These are phyloP conservation scores for Ramaria rubella DNA, from an alignment of 768 basidiomycete species.

Conservation along the genomic window DNA sequence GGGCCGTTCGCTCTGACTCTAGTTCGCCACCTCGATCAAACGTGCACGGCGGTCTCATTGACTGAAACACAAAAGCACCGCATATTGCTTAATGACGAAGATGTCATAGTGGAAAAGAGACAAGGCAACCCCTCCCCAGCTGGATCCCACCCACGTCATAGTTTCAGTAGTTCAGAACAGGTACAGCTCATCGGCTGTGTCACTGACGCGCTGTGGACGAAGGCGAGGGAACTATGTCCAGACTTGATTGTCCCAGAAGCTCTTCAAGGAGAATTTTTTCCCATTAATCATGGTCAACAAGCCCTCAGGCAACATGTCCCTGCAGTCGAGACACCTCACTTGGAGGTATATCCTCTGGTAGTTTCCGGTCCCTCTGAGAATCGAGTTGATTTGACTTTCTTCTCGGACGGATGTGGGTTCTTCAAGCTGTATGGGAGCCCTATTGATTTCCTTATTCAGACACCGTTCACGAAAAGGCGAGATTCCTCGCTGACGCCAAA, in stretches of 20 bases:
- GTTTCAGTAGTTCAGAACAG: neutral
- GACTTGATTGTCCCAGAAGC: neutral
- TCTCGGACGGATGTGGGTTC: slow-evolving; percentile 68
- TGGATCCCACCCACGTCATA: neutral
- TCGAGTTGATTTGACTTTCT: slow-evolving; percentile 70
- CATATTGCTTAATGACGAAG: neutral
- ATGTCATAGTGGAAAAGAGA: slow-evolving; percentile 1
- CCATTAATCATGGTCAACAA: neutral
- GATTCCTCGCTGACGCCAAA: slow-evolving; percentile 59
- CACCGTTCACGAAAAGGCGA: slow-evolving; percentile 44
- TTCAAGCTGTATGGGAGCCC: neutral
- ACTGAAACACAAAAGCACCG: slow-evolving; percentile 2
- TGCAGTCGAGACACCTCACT: neutral
- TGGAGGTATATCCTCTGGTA: slow-evolving; percentile 46
- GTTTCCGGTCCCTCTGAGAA: slow-evolving; percentile 57
- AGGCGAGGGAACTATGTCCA: slow-evolving; percentile 1
- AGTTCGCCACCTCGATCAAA: neutral
- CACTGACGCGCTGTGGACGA: neutral
- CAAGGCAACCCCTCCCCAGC: neutral
- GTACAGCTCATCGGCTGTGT: slow-evolving; percentile 6
- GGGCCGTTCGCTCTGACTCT: neutral
- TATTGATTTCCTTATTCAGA: slow-evolving; percentile 33
- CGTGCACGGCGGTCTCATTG: neutral
- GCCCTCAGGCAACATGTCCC: neutral
- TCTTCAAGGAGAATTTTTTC: neutral